Base-by-base conservation (phyloP, 2,329 filamentous ascomycete genomes). In the Harringtonia lauricola region DNA sequence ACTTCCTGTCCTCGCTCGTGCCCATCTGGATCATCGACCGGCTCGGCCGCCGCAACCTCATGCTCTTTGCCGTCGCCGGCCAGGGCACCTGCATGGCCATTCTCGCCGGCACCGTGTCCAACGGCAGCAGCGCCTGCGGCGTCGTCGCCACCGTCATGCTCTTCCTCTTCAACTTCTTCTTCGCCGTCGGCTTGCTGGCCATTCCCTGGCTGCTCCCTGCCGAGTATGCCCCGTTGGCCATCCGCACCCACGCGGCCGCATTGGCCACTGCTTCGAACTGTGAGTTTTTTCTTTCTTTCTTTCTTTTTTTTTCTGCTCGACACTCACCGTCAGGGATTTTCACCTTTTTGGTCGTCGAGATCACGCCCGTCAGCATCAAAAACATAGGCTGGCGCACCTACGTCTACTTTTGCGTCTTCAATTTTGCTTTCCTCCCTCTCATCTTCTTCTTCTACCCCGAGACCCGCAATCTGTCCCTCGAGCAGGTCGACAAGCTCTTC, bases 41-140 rank as follows among this genome's bases (percentile, higher is more conserved):
- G 37, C 84, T 81, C 50, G 82, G 81, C 31, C 72, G 81, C 42
- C 80, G 81, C 52, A 79, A 80, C 64, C 65, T 86, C 45, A 70
- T 86, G 54, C 79, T 85, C 44, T 66, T 79, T 33, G 81, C 81
- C 53, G 79, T 71, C 29, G 61, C 79, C 30, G 81, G 81, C 28
- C 85, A 85, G 74, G 76, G 72, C 3, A 49, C 74, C 10, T 84
- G 79, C 64, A 86, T 86, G 79, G 64, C 85, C 46, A 72, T 81
- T 45, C 79, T 81, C 1, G 56, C 61, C 15, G 51, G 61, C 22
- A 58, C 63, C 18, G 59, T 49, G 6, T 29, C 39, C 21, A 39
- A 41, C 19, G 44, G 44, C 36, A 41, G 35, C 30, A 8, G 36
- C 14, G 24, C 21, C 3, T 82, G 75, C 52, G 80, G 85, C 59